Conservation (phyloP, 129 eudicot species). For the Pulicaria dysenterica region DNA sequence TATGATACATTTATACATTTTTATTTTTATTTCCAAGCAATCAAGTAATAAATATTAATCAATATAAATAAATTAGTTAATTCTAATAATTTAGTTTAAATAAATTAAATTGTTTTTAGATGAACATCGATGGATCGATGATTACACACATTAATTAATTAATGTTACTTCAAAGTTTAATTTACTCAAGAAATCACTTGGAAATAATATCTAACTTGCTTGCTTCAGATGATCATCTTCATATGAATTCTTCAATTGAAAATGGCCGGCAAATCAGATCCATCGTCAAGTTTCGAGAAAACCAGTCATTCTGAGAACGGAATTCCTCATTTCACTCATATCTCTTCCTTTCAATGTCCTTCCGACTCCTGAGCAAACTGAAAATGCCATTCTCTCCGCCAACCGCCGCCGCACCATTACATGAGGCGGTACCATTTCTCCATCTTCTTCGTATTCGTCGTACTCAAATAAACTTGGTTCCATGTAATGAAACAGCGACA, state of each 20-base stretch:
- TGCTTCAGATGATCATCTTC: background rate
- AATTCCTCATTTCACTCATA: constrained; percentile 75
- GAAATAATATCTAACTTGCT: constrained; percentile 5
- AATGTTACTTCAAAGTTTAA: constrained; percentile 9
- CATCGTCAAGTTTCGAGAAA: constrained; percentile 61
- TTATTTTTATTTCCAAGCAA: no score
- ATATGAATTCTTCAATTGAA: background rate
- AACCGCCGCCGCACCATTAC: constrained; percentile 57
- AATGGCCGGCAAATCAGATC: constrained; percentile 15
- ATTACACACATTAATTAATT: background rate
- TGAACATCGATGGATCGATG: no score
- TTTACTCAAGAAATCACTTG: background rate
- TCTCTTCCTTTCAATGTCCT: constrained; percentile 66
- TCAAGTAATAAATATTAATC: background rate
- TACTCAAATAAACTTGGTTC: constrained; percentile 43
- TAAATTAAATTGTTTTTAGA: no score
- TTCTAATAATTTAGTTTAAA: constrained; percentile 6
- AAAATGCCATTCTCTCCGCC: constrained; percentile 64
- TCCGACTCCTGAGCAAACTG: constrained; percentile 62
- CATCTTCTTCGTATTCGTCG: constrained; percentile 39
- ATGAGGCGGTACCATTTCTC: constrained; percentile 72
- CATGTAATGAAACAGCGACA: constrained; percentile 28
- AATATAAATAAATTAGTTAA: constrained; percentile 5
- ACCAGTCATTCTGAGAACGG: constrained; percentile 77
- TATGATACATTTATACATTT: background rate